Evolutionary conservation across 441 rosid species (phyloP).

Genomic region (Cnidoscolus chayamansa): DNA sequence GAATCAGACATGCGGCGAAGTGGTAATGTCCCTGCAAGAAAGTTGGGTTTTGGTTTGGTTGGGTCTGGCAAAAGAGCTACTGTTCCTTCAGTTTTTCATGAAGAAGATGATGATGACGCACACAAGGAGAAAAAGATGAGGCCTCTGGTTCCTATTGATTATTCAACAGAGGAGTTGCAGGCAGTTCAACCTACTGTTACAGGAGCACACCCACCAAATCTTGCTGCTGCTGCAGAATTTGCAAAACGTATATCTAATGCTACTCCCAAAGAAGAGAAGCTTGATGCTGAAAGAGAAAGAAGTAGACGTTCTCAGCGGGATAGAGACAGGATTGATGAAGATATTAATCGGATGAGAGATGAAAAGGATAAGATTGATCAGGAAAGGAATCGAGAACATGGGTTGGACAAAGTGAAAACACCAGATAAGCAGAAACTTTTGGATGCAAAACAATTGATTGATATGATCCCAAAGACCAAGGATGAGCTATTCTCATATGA

Average conservation of each 20-base stretch:
- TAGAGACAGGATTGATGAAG: constrained; percentile 54
- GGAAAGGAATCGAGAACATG: constrained; percentile 61
- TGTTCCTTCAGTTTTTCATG: constrained; percentile 89
- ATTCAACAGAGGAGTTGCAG: constrained; percentile 88
- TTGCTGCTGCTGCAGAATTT: constrained; percentile 95
- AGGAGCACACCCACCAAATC: constrained; percentile 68
- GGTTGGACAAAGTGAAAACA: constrained; percentile 57
- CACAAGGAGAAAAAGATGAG: constrained; percentile 88
- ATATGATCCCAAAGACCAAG: constrained; percentile 97
- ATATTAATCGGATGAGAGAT: constrained; percentile 45
- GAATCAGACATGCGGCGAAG: constrained; percentile 52
- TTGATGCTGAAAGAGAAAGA: constrained; percentile 74
- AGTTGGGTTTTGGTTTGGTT: constrained; percentile 93
- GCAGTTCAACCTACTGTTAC: constrained; percentile 63
- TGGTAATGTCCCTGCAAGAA: constrained; percentile 58
- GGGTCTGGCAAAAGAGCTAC: constrained; percentile 90
- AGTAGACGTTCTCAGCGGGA: constrained; percentile 74
- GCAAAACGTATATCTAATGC: constrained; percentile 81
- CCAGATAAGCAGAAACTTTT: constrained; percentile 78
- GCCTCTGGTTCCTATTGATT: constrained; percentile 96
- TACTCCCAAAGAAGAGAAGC: constrained; percentile 65
- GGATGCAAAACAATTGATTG: constrained; percentile 96
- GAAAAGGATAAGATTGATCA: constrained; percentile 52
- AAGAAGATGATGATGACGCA: constrained; percentile 92
- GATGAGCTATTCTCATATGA: constrained; percentile 87